Evolutionary conservation across 148 eudicot species (phyloP).

Genomic region (Dianthus caryophyllus): DNA sequence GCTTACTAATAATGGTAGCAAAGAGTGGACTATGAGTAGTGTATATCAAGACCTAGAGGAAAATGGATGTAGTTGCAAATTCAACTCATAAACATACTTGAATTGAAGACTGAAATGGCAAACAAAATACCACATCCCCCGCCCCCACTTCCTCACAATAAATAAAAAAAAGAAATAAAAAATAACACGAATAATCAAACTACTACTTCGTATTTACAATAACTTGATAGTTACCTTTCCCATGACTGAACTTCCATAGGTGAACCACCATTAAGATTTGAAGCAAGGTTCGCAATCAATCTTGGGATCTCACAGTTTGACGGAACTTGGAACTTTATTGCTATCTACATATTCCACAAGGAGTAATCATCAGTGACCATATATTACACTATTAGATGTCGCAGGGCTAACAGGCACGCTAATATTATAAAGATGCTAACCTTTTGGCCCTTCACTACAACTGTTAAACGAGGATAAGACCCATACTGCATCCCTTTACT

Average conservation of each 20-base stretch:
- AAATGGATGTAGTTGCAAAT: neutral
- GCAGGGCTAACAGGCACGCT: neutral
- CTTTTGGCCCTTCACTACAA: conserved; percentile 92
- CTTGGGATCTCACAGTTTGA: conserved; percentile 68
- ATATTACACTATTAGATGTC: neutral
- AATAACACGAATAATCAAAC: too few species aligned
- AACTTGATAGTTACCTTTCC: conserved; percentile 56
- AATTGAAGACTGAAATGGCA: neutral
- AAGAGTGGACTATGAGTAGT: neutral
- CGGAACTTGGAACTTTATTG: conserved; percentile 88
- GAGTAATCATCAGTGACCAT: neutral
- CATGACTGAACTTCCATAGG: conserved; percentile 82
- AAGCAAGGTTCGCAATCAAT: conserved; percentile 69
- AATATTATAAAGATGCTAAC: conserved; percentile 25
- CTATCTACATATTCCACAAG: conserved; percentile 44
- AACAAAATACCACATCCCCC: neutral
- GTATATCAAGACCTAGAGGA: neutral
- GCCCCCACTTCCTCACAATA: neutral
- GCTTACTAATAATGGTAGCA: neutral
- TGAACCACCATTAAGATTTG: conserved; percentile 64
- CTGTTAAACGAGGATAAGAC: conserved; percentile 72
- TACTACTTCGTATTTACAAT: too few species aligned
- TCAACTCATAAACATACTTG: conserved; percentile 2
- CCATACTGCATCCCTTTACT: conserved; percentile 74
- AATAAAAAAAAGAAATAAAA: neutral